Evolutionary conservation across 192 early-diverging fungal species (phyloP), one percentile per base, ranked within the genome.

Genomic region (Geosiphon pyriformis): DNA sequence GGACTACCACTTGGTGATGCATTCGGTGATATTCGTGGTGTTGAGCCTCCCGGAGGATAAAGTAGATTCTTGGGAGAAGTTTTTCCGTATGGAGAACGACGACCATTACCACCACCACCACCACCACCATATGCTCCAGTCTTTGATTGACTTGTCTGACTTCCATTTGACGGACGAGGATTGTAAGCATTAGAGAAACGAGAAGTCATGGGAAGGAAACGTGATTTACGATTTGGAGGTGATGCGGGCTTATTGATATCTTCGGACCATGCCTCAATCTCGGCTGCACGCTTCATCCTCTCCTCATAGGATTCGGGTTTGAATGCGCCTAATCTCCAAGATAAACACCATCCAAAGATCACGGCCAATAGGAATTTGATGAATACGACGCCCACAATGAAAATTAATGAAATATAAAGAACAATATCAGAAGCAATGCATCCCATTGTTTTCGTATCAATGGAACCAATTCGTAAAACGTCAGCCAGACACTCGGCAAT

Each of bases 301-400:
- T 83, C 87, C 46, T 86, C 82, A 34, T 88, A 87, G 32, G 84
- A 79, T 35, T 83, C 75, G 63, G 79, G 70, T 22, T 79, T 78
- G 33, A 94, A 83, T 70, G 83, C 81, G 11, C 93, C 93, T n/a
- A 95, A 76, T 32, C 82, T 72, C 69, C 86, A 79, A 26, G 85
- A 84, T 65, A 93, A 74, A 73, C 90, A 82, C 92, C 92, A 94
- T 29, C 84, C 84, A 78, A 93, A 94, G 34, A 84, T 73, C 27
- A 93, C 74, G 0, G 93, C 92, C 67, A 90, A 76, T 63, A 80
- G 70, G 66, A 95, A 95, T 70, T 85, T 87, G 59, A 83, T 80
- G 27, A 85, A 70, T 52, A 89, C 83, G 15, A 82, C 80, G 25
- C 80, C 85, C 49, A 88, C 65, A 59, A 87, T 84, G 48, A 90